Evolutionary conservation across 2,329 filamentous ascomycete species (phyloP), one percentile per base, ranked within the genome.

Genomic region (Ophiostoma tasmaniense): DNA sequence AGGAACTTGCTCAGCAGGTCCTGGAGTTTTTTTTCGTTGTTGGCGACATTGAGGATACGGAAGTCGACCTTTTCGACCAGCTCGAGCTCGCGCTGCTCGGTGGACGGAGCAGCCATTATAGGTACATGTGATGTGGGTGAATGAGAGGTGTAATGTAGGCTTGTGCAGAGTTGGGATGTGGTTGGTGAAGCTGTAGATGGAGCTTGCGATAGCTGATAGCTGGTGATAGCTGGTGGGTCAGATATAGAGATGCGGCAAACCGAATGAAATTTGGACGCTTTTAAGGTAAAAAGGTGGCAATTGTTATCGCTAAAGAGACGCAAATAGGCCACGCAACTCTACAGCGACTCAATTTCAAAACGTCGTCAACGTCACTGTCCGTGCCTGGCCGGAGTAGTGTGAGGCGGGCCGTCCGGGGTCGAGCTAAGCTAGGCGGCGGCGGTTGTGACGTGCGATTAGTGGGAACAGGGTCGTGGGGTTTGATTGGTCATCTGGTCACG

Each of bases 1-100:
- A 99, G 83, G 76, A 94, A 97, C 59, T 86, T 88, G 75, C 90
- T 87, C 22, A 99, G 83, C 20, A 95, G 82, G 30, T 87, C 81
- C 76, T 94, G 87, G 1, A 99, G 85, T 79, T 94, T 96, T 72
- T 87, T 83, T 76, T 97, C 94, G 67, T 92, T 89, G 74, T 92
- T 90, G 35, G 93, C 90, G 67, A 94, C 86, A 35, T 87, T 90
- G 20, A 87, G 76, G 75, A 97, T 95, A 72, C 89, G 87, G 76
- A 95, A 87, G 78, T 96, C 93, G 64, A 96, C 90, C 76, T 91
- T 94, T 75, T 91, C 90, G 67, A 97, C 86, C 71, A 97, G 86
- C 73, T 88, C 86, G 73, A 96, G 83, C 84, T 97, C 93, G 71
- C 89, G 87, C 78, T 90, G 83, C 78, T 90, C 88, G 4, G 69